These are phyloP conservation scores for Boletus barrowsii DNA, from an alignment of 768 basidiomycete genomes.

Conservation along the genomic window DNA sequence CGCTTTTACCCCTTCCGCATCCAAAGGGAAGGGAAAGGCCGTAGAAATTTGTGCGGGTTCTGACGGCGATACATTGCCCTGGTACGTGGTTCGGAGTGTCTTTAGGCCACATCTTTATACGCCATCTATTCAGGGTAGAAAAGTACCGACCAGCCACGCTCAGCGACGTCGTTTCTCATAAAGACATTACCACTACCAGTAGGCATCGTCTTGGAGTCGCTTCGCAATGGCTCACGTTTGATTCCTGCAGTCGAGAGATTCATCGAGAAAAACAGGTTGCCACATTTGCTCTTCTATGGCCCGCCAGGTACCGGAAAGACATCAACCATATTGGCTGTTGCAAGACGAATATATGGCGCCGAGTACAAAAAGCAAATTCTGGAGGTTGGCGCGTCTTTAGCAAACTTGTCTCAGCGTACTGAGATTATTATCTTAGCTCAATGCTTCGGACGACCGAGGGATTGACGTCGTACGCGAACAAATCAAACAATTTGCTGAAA, in stretches of 20 bases:
- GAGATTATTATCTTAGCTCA: conserved; percentile 55
- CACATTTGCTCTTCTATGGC: conserved; percentile 95
- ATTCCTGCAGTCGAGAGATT: conserved; percentile 81
- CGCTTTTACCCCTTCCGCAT: conserved; percentile 22
- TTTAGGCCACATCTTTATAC: background rate
- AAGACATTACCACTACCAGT: conserved; percentile 95
- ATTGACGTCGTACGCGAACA: conserved; percentile 99
- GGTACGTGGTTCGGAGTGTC: conserved; percentile 46
- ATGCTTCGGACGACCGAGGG: conserved; percentile 97
- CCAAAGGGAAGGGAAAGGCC: conserved; percentile 74
- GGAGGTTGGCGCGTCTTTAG: conserved; percentile 53
- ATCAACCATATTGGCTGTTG: conserved; percentile 93
- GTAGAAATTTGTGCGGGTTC: conserved; percentile 38
- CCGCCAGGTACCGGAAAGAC: conserved; percentile 99
- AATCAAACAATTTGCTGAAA: conserved; percentile 98
- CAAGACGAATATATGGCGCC: conserved; percentile 87
- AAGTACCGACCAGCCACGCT: conserved; percentile 92
- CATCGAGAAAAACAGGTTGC: conserved; percentile 90
- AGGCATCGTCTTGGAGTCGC: background rate
- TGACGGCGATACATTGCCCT: conserved; percentile 74
- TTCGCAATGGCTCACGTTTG: conserved; percentile 3
- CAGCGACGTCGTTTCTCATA: conserved; percentile 94
- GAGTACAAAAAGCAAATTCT: conserved; percentile 90
- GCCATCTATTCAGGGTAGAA: conserved; percentile 71
- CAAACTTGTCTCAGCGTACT: background rate